Evolutionary conservation across 1,139 yeast species (phyloP), one percentile per base, ranked within the genome.

Genomic region (Pneumocystis canis): DNA sequence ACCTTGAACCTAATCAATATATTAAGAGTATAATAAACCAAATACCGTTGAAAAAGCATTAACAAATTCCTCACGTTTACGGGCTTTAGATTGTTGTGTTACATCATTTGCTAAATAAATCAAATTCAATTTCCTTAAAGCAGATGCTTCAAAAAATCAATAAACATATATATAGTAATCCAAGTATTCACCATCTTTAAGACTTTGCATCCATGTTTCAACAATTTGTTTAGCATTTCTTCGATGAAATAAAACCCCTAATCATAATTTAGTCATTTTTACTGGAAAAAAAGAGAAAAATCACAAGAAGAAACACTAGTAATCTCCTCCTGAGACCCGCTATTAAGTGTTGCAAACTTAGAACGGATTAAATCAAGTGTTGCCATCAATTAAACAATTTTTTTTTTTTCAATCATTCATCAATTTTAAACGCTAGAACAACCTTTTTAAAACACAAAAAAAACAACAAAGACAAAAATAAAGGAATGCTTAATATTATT

Each of bases 41-140:
- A 57, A 80, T n/a, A n/a, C 81, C 2, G 71, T 70, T 5, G 80
- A 79, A 73, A 87, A 88, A 3, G 83, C 85, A 4, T 73, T 74
- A 7, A 84, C 75, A 68, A 85, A 85, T 63, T 84, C 88, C 1
- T 74, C 75, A 69, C 81, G 83, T 67, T 80, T 78, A 69, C 84
- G 83, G 59, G 86, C 84, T 63, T 85, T 78, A 2, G 92, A 83
- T 70, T 87, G 87, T 73, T 89, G 96, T 0, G 87, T 86, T 32
- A 89, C 85, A 69, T 89, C 96, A 71, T 89, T 89, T 63, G 88
- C 86, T 28, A 89, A 77, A 69, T 89, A 88, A 40, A 89, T 77
- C 63, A 86, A 73, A 1, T 85, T 78, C 62, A 89, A 77, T 67
- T 79, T 79, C 70, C 83, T 80, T 61, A 74, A 70, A 20, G 76